A percentile compares a stretch with the other conserved stretches of the same genome.
phyloP scores from a whole-genome alignment of 495 filamentous ascomycete genomes.

The Penicillium cosmopolitanum region DNA sequence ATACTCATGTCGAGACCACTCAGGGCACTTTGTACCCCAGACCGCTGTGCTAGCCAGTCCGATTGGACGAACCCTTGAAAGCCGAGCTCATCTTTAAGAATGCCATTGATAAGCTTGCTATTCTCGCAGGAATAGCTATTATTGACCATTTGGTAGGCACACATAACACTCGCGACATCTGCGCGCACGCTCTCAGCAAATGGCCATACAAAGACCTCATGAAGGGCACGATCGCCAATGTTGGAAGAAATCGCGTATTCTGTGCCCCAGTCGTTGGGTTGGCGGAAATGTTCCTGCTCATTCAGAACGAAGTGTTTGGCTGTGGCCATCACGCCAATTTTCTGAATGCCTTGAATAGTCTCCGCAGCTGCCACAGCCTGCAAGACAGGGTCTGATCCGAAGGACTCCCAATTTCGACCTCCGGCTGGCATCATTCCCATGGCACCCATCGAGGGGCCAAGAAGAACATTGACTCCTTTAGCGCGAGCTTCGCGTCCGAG shows the following conservation, averaged over 20 bases:
- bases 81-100: constrained; percentile 92
- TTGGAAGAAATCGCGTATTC: constrained; percentile 79
- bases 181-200: constrained; percentile 85
- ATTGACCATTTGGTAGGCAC: constrained; percentile 87
- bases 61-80: constrained; percentile 94
- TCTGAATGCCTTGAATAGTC: constrained; percentile 77
- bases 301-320: constrained; percentile 83
- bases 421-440: constrained; percentile 82
- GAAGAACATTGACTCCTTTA: constrained; percentile 74
- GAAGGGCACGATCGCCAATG: constrained; percentile 78
- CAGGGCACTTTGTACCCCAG: constrained; percentile 77
- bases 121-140: constrained; percentile 91
- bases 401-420: constrained; percentile 91
- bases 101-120: constrained; percentile 86
- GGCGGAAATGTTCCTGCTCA: constrained; percentile 87
- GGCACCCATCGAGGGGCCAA: constrained; percentile 78
- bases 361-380: constrained; percentile 68
- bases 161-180: constrained; percentile 89
- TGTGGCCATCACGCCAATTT: constrained; percentile 79
- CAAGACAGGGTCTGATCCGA: constrained; percentile 77
- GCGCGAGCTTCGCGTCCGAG: constrained; percentile 70
- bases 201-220: constrained; percentile 89
- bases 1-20: constrained; percentile 93
- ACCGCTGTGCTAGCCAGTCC: constrained; percentile 90
- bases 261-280: constrained; percentile 72